These are phyloP conservation scores for Polygonum maritimum DNA, from an alignment of 148 eudicot species.

Conservation along the genomic window DNA sequence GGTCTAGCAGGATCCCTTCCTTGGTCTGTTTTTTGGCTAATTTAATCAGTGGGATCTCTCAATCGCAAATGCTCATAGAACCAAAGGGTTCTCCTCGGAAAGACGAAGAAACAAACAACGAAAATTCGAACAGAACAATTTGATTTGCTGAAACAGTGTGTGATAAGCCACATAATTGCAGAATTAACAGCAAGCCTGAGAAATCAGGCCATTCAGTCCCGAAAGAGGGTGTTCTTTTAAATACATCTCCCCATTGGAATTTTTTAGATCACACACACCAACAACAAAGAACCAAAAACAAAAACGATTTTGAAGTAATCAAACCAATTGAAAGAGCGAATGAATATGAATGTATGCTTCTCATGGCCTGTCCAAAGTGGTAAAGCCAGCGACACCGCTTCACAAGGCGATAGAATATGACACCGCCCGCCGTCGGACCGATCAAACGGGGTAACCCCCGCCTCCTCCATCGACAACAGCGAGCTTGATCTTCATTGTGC, in stretches of 20 bases:
- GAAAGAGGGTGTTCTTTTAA: neutral
- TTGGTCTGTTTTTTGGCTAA: no score
- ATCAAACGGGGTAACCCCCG: no score
- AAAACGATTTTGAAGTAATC: neutral
- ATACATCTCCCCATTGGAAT: neutral
- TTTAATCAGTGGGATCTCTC: no score
- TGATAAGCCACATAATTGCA: slow-evolving; percentile 5
- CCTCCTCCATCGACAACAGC: slow-evolving; percentile 14
- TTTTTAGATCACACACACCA: neutral
- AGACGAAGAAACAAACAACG: no score
- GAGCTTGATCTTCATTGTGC: slow-evolving; percentile 18
- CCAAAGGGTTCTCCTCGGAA: no score
- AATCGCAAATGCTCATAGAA: no score
- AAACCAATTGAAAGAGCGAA: no score
- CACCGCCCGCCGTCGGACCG: slow-evolving; percentile 14
- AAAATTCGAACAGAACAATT: no score
- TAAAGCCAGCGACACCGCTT: slow-evolving; percentile 36
- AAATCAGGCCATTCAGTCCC: slow-evolving; percentile 7
- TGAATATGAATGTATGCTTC: slow-evolving; percentile 19
- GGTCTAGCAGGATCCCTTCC: no score
- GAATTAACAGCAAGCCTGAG: slow-evolving; percentile 2
- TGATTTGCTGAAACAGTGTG: neutral
- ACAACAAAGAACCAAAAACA: neutral
- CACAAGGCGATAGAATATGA: slow-evolving; percentile 42
- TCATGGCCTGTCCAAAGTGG: slow-evolving; percentile 37